phyloP scores from a whole-genome alignment of 169 alveolate species.

The Eimeria acervulina region DNA sequence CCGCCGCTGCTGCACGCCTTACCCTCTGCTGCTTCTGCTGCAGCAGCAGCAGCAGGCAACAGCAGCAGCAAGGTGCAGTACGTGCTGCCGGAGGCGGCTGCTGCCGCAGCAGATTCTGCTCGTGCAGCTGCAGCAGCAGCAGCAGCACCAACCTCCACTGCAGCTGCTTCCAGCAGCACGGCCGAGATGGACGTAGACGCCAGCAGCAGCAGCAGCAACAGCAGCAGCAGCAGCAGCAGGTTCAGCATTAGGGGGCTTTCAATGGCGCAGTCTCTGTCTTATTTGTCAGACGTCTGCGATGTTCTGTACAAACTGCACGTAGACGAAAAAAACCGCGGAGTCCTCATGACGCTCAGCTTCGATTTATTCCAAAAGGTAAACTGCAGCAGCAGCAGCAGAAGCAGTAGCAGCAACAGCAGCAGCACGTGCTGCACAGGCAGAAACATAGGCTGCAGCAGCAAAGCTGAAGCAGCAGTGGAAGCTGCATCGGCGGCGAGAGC shows the following conservation, averaged over 20 bases:
- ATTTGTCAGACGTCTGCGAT: constrained; percentile 79
- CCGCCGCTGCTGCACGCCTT: constrained; percentile 24
- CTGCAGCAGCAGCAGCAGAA: constrained; percentile 28
- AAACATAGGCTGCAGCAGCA: constrained; percentile 35
- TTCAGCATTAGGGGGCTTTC: constrained; percentile 50
- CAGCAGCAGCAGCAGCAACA: constrained; percentile 76
- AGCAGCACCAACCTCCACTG: not conserved
- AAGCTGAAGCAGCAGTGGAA: not conserved
- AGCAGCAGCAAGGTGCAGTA: not conserved
- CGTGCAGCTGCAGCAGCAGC: constrained; percentile 33
- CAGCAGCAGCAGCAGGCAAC: constrained; percentile 21
- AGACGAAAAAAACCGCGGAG: constrained; percentile 78
- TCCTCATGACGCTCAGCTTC: constrained; percentile 73
- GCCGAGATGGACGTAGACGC: constrained; percentile 39
- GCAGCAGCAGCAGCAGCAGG: constrained; percentile 57
- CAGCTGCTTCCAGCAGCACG: not conserved
- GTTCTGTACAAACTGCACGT: constrained; percentile 80
- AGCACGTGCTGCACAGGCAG: constrained; percentile 16
- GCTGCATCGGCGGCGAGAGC: not conserved
- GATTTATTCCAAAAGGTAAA: constrained; percentile 76
- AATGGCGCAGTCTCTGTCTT: constrained; percentile 49
- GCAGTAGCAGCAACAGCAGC: constrained; percentile 54
- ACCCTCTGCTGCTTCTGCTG: constrained; percentile 12
- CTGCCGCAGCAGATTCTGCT: constrained; percentile 54
- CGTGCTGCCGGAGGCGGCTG: constrained; percentile 32